Evolutionary conservation across 108 stramenopile species (phyloP).

Genomic region (Nitzschia sp.): DNA sequence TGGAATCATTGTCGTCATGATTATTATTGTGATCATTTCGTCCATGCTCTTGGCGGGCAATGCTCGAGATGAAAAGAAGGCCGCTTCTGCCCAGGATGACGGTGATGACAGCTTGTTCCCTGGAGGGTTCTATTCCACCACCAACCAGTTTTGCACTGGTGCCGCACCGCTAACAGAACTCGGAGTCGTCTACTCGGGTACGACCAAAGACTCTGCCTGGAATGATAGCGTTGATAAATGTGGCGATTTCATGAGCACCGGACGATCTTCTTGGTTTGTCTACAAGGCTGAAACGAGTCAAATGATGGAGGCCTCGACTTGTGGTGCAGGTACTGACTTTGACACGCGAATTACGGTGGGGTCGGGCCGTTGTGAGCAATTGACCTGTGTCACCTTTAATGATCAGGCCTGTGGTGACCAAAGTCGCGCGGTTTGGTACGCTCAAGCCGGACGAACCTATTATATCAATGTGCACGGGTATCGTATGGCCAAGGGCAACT

Average conservation of each 20-base stretch:
- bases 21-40: neutral
- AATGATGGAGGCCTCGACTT: slow-evolving; percentile 34
- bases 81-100: neutral
- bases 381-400: slow-evolving; percentile 30
- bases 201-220: slow-evolving; percentile 13
- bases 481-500: slow-evolving; percentile 25
- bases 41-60: neutral
- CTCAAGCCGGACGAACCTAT: slow-evolving; percentile 21
- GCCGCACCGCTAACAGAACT: slow-evolving; percentile 7
- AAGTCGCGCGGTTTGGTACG: slow-evolving; percentile 32
- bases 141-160: slow-evolving; percentile 21
- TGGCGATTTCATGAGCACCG: slow-evolving; percentile 33
- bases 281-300: slow-evolving; percentile 11
- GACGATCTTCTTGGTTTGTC: slow-evolving; percentile 25
- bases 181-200: slow-evolving; percentile 12
- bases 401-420: slow-evolving; percentile 38
- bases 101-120: neutral
- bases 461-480: slow-evolving; percentile 35
- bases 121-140: slow-evolving; percentile 11
- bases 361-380: slow-evolving; percentile 17
- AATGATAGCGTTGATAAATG: slow-evolving; percentile 29
- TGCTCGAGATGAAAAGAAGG: neutral
- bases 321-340: slow-evolving; percentile 26
- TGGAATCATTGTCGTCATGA: neutral
- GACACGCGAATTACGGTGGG: slow-evolving; percentile 36